A percentile compares a stretch with the other conserved stretches of the same genome.
phyloP scores from a whole-genome alignment of 352 stramenopile species.

The Phytophthora crassamura region DNA sequence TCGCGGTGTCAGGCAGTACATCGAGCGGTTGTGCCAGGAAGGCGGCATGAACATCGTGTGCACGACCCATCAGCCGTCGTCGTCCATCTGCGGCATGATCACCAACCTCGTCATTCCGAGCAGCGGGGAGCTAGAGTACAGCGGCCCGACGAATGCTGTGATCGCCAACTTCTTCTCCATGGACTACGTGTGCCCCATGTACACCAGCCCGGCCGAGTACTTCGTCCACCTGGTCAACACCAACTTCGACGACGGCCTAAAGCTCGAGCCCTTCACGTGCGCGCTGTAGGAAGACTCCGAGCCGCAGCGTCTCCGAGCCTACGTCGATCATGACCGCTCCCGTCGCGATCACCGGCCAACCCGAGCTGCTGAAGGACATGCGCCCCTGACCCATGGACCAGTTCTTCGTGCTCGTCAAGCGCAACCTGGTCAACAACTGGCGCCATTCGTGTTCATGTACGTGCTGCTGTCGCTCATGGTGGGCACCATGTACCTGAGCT shows the following conservation, averaged over 20 bases:
- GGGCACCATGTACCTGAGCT: constrained; percentile 78
- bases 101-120: constrained; percentile 73
- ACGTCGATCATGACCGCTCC: constrained; percentile 49
- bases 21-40: constrained; percentile 62
- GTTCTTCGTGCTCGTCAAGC: constrained; percentile 67
- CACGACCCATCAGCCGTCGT: constrained; percentile 90
- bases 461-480: constrained; percentile 77
- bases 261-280: constrained; percentile 47
- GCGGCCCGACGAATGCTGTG: constrained; percentile 73
- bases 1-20: constrained; percentile 88
- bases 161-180: constrained; percentile 66
- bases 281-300: constrained; percentile 49
- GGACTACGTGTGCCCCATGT: constrained; percentile 71
- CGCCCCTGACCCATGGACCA: constrained; percentile 60
- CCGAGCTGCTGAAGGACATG: constrained; percentile 54
- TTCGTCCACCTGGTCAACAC: constrained; percentile 76
- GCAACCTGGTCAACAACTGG: constrained; percentile 72
- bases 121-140: constrained; percentile 90
- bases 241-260: constrained; percentile 59
- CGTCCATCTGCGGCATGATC: constrained; percentile 75
- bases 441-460: constrained; percentile 86
- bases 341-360: constrained; percentile 41
- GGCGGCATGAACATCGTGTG: constrained; percentile 78
- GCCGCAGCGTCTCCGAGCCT: constrained; percentile 41
- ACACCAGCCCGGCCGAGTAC: constrained; percentile 81